A percentile compares a stretch with the other conserved stretches of the same genome.
Conservation (phyloP, 345 rosid species). For the Dipteronia dyeriana region DNA sequence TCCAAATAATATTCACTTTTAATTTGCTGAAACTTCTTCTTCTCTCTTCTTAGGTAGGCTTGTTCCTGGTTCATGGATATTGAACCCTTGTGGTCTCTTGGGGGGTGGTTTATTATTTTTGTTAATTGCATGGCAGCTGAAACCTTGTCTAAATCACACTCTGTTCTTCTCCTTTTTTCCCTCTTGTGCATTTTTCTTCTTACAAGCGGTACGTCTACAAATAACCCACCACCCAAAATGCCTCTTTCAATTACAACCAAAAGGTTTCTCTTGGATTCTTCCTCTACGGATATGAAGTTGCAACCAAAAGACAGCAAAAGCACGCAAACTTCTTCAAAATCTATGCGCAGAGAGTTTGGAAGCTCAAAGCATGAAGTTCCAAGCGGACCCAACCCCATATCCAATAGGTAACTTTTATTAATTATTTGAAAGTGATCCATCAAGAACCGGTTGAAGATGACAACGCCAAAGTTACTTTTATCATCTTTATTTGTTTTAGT, state of each 20-base stretch:
- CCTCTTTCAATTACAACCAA: conserved; percentile 31
- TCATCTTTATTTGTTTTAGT: conserved; percentile 23
- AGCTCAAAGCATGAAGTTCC: conserved; percentile 82
- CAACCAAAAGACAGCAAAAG: conserved; percentile 34
- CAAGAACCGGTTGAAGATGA: conserved; percentile 10
- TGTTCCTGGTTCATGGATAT: conserved; percentile 95
- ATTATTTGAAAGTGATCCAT: neutral
- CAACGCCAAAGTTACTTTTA: conserved; percentile 11
- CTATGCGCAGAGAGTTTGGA: conserved; percentile 40
- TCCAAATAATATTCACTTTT: conserved; percentile 38
- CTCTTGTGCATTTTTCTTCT: conserved; percentile 44
- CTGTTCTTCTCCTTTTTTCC: conserved; percentile 37
- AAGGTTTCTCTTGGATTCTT: conserved; percentile 54
- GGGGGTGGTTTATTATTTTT: conserved; percentile 78
- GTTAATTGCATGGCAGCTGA: conserved; percentile 78
- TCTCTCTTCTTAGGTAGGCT: conserved; percentile 32
- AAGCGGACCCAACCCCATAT: conserved; percentile 93
- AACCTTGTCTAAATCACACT: conserved; percentile 38
- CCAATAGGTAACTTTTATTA: conserved; percentile 52
- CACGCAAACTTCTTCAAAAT: conserved; percentile 25
- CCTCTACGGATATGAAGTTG: conserved; percentile 38
- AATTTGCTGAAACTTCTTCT: conserved; percentile 41
- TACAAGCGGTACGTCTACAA: too few relatives aligned
- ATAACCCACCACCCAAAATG: neutral
- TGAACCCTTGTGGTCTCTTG: conserved; percentile 90